phyloP scores from a whole-genome alignment of 768 basidiomycete genomes.

The Lactifluus echinatus region DNA sequence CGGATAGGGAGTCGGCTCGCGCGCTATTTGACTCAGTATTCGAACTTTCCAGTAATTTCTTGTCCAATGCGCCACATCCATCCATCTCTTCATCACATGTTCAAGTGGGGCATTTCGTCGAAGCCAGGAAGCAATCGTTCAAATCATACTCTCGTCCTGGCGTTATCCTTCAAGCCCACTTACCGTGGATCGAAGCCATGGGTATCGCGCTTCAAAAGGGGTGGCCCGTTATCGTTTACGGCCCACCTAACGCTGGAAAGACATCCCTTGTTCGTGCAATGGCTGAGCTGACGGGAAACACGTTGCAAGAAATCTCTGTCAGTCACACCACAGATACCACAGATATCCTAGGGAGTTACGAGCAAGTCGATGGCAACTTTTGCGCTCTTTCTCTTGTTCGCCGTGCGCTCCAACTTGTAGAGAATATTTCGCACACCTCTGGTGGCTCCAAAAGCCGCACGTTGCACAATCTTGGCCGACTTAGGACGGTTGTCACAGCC shows the following conservation, averaged over 20 bases:
- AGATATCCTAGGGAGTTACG: conserved; percentile 93
- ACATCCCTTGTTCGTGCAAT: conserved; percentile 60
- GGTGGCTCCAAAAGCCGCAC: conserved; percentile 17
- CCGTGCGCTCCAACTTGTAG: conserved; percentile 33
- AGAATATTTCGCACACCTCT: conserved; percentile 31
- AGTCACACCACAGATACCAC: conserved; percentile 86
- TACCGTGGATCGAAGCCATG: conserved; percentile 65
- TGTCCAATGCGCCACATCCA: conserved; percentile 29
- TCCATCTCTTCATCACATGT: conserved; percentile 41
- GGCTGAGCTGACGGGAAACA: conserved; percentile 60
- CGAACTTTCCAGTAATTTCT: conserved; percentile 23
- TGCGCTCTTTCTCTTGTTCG: conserved; percentile 33
- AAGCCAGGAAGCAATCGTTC: conserved; percentile 28
- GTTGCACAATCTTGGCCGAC: background rate
- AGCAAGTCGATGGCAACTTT: conserved; percentile 66
- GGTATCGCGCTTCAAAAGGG: conserved; percentile 62
- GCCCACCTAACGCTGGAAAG: conserved; percentile 68
- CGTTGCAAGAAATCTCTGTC: conserved; percentile 64
- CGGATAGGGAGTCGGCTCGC: conserved; percentile 51
- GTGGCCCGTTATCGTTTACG: conserved; percentile 88
- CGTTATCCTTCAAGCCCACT: conserved; percentile 51
- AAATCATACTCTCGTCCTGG: conserved; percentile 33
- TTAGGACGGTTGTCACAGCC: background rate
- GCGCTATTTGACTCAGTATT: conserved; percentile 49
- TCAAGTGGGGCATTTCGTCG: conserved; percentile 58